These are phyloP conservation scores for Gossypium davidsonii DNA, from an alignment of 441 rosid species.

Conservation along the genomic window DNA sequence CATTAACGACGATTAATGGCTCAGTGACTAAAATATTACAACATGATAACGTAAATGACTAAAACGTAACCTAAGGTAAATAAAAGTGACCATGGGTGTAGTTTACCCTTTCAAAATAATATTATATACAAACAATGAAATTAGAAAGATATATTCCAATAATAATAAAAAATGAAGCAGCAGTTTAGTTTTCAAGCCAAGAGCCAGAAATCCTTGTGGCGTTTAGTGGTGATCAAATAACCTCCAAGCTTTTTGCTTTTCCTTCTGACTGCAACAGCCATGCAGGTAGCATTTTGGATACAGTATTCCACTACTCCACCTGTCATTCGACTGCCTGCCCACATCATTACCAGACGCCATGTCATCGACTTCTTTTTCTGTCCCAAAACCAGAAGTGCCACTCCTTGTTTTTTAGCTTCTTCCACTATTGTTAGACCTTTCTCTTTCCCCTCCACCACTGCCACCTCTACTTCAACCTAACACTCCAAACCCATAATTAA, in stretches of 20 bases:
- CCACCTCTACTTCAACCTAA: conserved; percentile 58
- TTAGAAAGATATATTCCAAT: background rate
- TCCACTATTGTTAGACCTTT: conserved; percentile 74
- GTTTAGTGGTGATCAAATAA: conserved; percentile 80
- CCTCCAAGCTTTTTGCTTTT: conserved; percentile 81
- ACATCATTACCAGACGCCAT: conserved; percentile 73
- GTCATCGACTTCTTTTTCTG: conserved; percentile 65
- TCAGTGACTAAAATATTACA: no score
- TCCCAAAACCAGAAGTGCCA: conserved; percentile 56
- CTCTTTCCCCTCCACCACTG: conserved; percentile 62
- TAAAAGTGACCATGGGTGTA: no score
- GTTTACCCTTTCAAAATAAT: background rate
- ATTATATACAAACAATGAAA: background rate
- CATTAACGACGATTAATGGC: no score
- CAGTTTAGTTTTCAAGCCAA: conserved; percentile 35
- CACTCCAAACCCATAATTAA: background rate
- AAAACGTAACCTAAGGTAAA: no score
- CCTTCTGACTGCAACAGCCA: conserved; percentile 81
- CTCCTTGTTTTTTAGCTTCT: conserved; percentile 64
- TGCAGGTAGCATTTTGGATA: conserved; percentile 69
- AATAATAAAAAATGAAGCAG: background rate
- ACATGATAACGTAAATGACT: no score
- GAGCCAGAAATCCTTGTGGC: conserved; percentile 95
- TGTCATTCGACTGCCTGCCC: conserved; percentile 40
- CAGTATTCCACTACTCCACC: conserved; percentile 71